Evolutionary conservation across 2,329 filamentous ascomycete genomes (phyloP), one percentile per base, ranked within the genome.

Genomic region (Verticillium nubilum): DNA sequence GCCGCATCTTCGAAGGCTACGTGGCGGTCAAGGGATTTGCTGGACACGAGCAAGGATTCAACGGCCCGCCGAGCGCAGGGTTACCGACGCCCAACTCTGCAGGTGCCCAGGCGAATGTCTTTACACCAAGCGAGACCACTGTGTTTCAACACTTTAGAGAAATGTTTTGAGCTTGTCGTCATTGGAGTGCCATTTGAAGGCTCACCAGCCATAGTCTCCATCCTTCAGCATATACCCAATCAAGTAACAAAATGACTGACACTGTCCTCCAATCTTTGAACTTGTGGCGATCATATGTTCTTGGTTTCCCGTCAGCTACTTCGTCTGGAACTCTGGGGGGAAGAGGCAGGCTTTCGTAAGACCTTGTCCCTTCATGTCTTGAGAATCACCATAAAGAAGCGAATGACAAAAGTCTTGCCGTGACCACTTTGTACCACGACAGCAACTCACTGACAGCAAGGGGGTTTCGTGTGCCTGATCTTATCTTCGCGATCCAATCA

Each of bases 1-100:
- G 76, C 13, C 76, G 77, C 1, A 76, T 78, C 19, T 76, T 75
- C 37, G 73, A 77, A 59, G 71, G 71, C 35, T 77, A 76, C 54
- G 69, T 76, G 4, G 70, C 68, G 1, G 64, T 74, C 37, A 73
- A 72, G 26, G 65, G 73, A 58, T 74, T 73, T 54, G 65, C 63
- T 17, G 65, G 68, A 15, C 69, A 69, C 4, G 69, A 71, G 3
- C 57, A 62, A 63, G 65, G 2, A 55, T 67, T 2, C 56, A 60
- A 35, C 54, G 70, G 12, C 66, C 63, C n/a, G 33, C 60, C 9
- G 67, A 70, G 37, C 37, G 50, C 61, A 70, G 57, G 59, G 62
- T 26, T 62, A 64, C 15, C 59, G 26, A 58, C 62, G n/a, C 27
- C 62, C 25, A 59, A 56, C 19, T 56, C 59, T 15, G 57, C 68